A percentile compares a stretch with the other conserved stretches of the same genome.
These are phyloP conservation scores for Fusarium metavorans DNA, from an alignment of 2,329 filamentous ascomycete genomes.

Conservation along the genomic window DNA sequence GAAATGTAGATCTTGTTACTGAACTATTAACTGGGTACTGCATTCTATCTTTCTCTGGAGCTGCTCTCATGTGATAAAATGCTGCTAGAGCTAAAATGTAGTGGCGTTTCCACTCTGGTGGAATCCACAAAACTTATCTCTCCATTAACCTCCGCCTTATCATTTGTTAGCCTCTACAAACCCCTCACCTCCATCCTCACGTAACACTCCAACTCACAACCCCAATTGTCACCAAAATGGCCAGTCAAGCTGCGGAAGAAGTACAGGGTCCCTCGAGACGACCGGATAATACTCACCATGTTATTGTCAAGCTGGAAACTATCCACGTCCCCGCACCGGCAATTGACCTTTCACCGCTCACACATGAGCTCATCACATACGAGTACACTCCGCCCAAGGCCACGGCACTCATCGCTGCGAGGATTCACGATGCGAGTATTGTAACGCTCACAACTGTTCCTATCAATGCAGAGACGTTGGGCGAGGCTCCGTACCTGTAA, in stretches of 20 bases:
- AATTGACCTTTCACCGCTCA: conserved; percentile 1
- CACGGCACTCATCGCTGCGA: neutral
- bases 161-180: neutral
- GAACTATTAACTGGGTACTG: too few relatives aligned
- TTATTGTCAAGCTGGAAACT: conserved; percentile 13
- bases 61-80: neutral
- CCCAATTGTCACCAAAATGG: neutral
- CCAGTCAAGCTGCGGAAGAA: neutral
- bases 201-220: too few relatives aligned
- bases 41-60: neutral
- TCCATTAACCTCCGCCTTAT: neutral
- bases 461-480: conserved; percentile 1
- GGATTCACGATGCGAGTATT: neutral
- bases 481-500: conserved; percentile 5
- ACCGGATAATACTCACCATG: neutral
- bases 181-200: neutral
- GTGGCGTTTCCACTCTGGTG: neutral
- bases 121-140: neutral
- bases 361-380: conserved; percentile 3
- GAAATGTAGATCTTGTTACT: too few relatives aligned
- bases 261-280: neutral
- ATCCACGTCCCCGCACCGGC: neutral
- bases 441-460: neutral
- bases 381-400: conserved; percentile 10
- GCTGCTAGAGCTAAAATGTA: neutral